Percentiles rank a stretch among this genome's conserved stretches.
Conservation (phyloP, 2,329 filamentous ascomycete species). For the Knufia fluminis region DNA sequence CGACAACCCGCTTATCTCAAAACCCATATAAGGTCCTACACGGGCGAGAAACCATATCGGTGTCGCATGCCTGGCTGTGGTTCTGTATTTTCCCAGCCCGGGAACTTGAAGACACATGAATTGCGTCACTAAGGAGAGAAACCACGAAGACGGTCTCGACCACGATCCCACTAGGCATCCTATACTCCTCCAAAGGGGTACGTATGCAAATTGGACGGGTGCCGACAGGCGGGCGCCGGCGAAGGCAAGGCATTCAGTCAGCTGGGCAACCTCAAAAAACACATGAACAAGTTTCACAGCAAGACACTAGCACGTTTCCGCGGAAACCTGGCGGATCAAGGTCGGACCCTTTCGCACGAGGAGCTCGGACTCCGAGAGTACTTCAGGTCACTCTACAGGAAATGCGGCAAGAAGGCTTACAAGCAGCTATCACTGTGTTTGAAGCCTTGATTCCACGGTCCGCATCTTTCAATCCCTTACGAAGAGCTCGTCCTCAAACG, state of each 20-base stretch:
- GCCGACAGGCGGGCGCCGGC: neutral
- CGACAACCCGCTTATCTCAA: slow-evolving; percentile 87
- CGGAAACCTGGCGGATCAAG: slow-evolving; percentile 51
- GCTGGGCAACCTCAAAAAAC: slow-evolving; percentile 85
- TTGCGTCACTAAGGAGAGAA: slow-evolving; percentile 72
- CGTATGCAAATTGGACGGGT: slow-evolving; percentile 64
- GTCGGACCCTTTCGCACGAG: slow-evolving; percentile 31
- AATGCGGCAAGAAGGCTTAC: slow-evolving; percentile 80
- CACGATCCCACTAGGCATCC: no score
- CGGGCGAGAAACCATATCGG: slow-evolving; percentile 74
- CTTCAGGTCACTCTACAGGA: slow-evolving; percentile 83
- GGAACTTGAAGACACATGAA: slow-evolving; percentile 82
- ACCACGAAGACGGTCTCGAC: neutral
- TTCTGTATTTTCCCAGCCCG: slow-evolving; percentile 76
- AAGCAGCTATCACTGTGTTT: no score
- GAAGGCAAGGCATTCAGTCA: slow-evolving; percentile 74
- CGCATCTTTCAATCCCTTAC: no score
- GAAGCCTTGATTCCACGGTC: no score
- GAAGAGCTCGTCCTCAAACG: no score
- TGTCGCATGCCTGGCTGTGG: slow-evolving; percentile 66
- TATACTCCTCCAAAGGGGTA: slow-evolving; percentile 48
- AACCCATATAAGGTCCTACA: slow-evolving; percentile 80
- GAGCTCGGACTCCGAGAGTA: slow-evolving; percentile 76
- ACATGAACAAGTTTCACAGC: slow-evolving; percentile 88
- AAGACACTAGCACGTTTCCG: slow-evolving; percentile 62